These are phyloP conservation scores for Solanum tacnaense DNA, from an alignment of 257 asterid species.

Conservation along the genomic window DNA sequence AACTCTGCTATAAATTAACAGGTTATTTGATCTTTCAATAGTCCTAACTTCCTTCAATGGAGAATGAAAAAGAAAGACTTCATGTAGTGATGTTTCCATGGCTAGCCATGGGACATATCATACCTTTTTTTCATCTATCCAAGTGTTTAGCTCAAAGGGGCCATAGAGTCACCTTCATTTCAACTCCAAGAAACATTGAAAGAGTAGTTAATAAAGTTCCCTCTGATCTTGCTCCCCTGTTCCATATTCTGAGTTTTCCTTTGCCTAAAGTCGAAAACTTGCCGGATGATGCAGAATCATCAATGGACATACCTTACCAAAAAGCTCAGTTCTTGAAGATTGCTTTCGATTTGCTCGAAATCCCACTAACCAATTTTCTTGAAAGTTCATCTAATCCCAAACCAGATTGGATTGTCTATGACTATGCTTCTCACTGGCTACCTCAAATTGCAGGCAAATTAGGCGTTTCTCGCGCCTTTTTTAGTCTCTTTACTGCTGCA, in stretches of 20 bases:
- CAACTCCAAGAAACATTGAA: slow-evolving; percentile 67
- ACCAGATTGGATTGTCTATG: slow-evolving; percentile 75
- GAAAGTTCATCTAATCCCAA: slow-evolving; percentile 28
- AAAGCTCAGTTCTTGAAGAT: slow-evolving; percentile 60
- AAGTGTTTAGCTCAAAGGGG: slow-evolving; percentile 54
- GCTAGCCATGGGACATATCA: slow-evolving; percentile 85
- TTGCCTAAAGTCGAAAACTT: slow-evolving; percentile 42
- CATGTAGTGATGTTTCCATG: slow-evolving; percentile 89
- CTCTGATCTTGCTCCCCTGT: slow-evolving; percentile 28
- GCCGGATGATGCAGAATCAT: slow-evolving; percentile 61
- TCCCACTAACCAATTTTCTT: slow-evolving; percentile 38
- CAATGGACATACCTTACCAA: slow-evolving; percentile 70
- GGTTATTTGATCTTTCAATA: not conserved
- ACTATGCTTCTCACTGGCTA: slow-evolving; percentile 79
- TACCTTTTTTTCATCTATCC: slow-evolving; percentile 56
- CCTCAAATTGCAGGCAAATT: slow-evolving; percentile 33
- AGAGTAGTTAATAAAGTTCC: slow-evolving; percentile 47
- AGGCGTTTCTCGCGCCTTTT: slow-evolving; percentile 34
- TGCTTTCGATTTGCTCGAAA: slow-evolving; percentile 59
- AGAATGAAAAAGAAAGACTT: slow-evolving; percentile 21
- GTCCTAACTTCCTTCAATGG: slow-evolving; percentile 23
- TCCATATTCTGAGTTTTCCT: slow-evolving; percentile 32
- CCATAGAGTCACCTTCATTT: slow-evolving; percentile 59
- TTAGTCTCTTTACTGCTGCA: slow-evolving; percentile 73
- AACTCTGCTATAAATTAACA: not conserved